Evolutionary conservation across 805 yeast species (phyloP), one percentile per base, ranked within the genome.

Genomic region (Starmerella scarabaei): DNA sequence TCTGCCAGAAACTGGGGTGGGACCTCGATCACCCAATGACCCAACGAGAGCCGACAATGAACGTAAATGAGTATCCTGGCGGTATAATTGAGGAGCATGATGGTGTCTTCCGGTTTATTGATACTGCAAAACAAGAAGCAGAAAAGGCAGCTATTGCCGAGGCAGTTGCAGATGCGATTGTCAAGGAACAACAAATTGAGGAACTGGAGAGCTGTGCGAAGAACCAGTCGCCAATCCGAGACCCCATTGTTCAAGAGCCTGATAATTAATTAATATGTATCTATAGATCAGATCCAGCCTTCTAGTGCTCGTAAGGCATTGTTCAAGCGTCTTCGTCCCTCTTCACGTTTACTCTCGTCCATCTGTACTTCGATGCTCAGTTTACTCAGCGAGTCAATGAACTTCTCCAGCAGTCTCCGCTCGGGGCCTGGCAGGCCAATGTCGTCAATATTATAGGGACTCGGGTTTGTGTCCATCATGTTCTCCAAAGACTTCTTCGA

Each of bases 331-430:
- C 72, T 68, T 33, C 83, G 69, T 11, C 96, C 94, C 45, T 83
- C 84, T 14, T 75, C 77, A 42, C 80, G 77, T 53, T 91, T 73
- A 21, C 72, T 73, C 21, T 83, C 83, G 57, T 88, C 94, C 41
- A 82, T 57, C 39, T 85, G 80, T 82, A 91, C 84, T 54, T 85
- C 95, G 38, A 86, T 83, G 3, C 94, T 84, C 43, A 91, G 68
- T 51, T 91, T 69, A 30, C 91, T 77, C 35, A 88, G 65, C 2
- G 93, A 77, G 53, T 85, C 94, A 3, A 88, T 80, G 36, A 88
- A 74, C 58, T 83, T 76, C 54, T 88, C 96, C 32, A 88, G 65
- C 30, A 86, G 66, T 51, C 73, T 77, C 49, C 80, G 79, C 53
- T 85, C 94, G 43, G 77, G 78, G 0, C 69, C 61, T 8, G 88